Conservation (phyloP, 2,329 filamentous ascomycete species). For the Clarireedia sp. region DNA sequence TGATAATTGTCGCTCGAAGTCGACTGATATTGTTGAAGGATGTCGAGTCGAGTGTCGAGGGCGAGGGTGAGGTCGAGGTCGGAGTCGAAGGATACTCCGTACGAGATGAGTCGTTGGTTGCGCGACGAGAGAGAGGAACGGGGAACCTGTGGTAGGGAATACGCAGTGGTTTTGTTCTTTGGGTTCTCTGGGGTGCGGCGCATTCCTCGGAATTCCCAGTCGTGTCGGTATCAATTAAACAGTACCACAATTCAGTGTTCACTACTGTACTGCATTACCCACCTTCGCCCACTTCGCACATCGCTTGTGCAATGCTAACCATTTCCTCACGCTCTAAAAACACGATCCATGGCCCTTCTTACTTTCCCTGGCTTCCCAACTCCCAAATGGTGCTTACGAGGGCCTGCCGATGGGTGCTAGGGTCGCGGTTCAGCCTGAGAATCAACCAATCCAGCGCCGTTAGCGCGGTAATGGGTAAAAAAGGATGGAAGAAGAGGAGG, state of each 20-base stretch:
- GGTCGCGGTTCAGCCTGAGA: background rate
- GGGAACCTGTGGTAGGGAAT: background rate
- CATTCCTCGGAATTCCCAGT: background rate
- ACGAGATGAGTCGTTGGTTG: background rate
- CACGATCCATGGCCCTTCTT: too few species aligned
- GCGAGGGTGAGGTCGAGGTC: background rate
- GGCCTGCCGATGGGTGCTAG: background rate
- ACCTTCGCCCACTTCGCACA: too few species aligned
- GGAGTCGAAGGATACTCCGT: background rate
- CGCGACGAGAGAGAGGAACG: background rate
- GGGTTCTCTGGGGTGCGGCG: background rate
- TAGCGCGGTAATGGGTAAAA: background rate
- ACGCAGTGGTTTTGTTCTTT: too few species aligned
- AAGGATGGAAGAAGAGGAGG: background rate
- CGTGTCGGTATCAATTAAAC: background rate
- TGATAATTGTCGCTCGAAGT: background rate
- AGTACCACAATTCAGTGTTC: background rate
- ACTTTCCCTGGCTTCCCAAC: too few species aligned
- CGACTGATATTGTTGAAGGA: background rate
- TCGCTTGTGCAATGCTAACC: too few species aligned
- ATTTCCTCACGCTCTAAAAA: too few species aligned
- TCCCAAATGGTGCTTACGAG: background rate
- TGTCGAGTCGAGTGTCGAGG: constrained; percentile 2
- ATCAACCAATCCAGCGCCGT: background rate
- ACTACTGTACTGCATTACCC: background rate